A percentile compares a stretch with the other conserved stretches of the same genome.
phyloP scores from a whole-genome alignment of 257 asterid species.

The Fraxinus pennsylvanica region DNA sequence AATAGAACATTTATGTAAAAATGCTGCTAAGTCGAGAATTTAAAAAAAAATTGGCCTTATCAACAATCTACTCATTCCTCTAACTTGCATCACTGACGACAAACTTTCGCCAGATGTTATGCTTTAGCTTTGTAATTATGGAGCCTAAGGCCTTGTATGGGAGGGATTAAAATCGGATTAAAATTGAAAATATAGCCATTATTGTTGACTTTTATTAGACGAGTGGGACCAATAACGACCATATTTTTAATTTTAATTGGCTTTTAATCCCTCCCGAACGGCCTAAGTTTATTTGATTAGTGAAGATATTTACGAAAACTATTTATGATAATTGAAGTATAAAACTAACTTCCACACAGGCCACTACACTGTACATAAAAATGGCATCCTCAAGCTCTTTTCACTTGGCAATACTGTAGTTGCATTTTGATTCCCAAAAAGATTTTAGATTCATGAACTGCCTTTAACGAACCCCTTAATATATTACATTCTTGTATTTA shows the following conservation, averaged over 20 bases:
- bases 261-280: too few species aligned
- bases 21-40: not conserved
- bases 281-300: not conserved
- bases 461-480: not conserved
- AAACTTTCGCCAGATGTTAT: not conserved
- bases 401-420: not conserved
- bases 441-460: not conserved
- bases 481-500: not conserved
- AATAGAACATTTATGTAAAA: not conserved
- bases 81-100: not conserved
- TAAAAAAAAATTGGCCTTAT: not conserved
- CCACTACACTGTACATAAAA: not conserved
- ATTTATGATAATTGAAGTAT: not conserved
- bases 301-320: not conserved
- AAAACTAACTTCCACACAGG: not conserved
- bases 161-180: too few species aligned
- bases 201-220: too few species aligned
- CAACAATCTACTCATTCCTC: not conserved
- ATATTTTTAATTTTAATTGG: too few species aligned
- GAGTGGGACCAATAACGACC: too few species aligned
- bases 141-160: not conserved
- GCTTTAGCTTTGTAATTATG: not conserved
- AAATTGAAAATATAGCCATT: too few species aligned
- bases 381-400: not conserved
- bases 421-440: not conserved